Base-by-base conservation (phyloP, 345 rosid species). In the Dovyalis caffra region DNA sequence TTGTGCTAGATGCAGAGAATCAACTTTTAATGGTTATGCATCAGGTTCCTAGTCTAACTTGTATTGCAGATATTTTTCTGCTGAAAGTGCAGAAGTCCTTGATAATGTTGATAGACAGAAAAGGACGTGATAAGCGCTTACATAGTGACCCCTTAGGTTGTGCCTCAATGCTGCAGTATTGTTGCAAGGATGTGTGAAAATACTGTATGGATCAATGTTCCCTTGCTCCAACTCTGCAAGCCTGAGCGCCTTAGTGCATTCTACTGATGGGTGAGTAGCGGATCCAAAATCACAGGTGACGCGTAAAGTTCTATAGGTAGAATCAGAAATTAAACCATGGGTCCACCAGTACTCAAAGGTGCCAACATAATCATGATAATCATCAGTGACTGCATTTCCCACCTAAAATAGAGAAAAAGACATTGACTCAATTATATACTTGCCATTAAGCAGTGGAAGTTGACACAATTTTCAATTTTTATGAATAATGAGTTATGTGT, bases 331-430 rank as follows among this genome's bases (percentile, higher is more conserved):
- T 84, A 95, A 83, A 20, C 98, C 99, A 82, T 91, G 98, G 66
- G 90, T 81, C 98, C 99, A 95, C 98, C 99, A 95, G 68, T 90
- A 95, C 74, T 95, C 97, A 71, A 95, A 95, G 20, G 91, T 86
- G 40, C 99, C 99, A 51, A 93, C 71, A 3, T n/a, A 80, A 78
- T 93, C 98, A 80, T 91, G 87, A 79, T 90, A 87, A 70, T 93
- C 99, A 84, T 95, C 99, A 2, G 89, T 95, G 70, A 95, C 97
- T 61, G 94, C 99, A 83, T 93, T 95, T 64, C 98, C 97, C 18
- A 93, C 99, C 99, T 95, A 75, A 28, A 56, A 47, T 1, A 12
- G 38, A 63, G 67, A 62, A 47, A 68, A 68, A 69, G 63, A 9
- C 11, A 56, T 56, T 9, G 61, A 23, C 14, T 11, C 25, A 9